Conservation (phyloP, 1,284 basidiomycete genomes). For the Puccinia horiana region DNA sequence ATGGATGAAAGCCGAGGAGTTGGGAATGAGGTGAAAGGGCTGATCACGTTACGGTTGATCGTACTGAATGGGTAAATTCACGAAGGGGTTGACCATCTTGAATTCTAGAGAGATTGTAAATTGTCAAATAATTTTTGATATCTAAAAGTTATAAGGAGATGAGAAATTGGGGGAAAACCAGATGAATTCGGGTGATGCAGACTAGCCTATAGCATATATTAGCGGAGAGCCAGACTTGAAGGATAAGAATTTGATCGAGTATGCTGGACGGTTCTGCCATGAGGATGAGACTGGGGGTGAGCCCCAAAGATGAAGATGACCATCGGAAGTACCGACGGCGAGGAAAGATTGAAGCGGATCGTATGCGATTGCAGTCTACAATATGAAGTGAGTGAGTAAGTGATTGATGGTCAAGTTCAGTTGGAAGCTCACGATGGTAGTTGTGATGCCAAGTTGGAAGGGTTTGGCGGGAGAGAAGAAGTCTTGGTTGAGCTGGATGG, state of each 20-base stretch:
- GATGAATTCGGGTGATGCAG: not conserved
- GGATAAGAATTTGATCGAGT: slow-evolving; percentile 67
- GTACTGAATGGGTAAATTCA: slow-evolving; percentile 64
- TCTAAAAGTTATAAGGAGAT: slow-evolving; percentile 62
- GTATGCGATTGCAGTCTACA: slow-evolving; percentile 42
- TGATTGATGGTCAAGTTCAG: not conserved
- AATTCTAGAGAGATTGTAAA: slow-evolving; percentile 68
- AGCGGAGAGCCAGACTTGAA: slow-evolving; percentile 67
- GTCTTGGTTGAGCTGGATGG: not conserved
- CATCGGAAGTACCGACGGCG: slow-evolving; percentile 67
- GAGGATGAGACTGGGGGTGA: slow-evolving; percentile 64
- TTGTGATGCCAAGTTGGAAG: slow-evolving; percentile 37
- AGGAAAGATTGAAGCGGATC: slow-evolving; percentile 74
- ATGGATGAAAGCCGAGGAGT: slow-evolving; percentile 53
- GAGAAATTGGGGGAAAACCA: not conserved
- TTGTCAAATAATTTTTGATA: slow-evolving; percentile 67
- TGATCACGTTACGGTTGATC: slow-evolving; percentile 63
- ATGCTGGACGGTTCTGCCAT: slow-evolving; percentile 64
- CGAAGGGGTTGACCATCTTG: slow-evolving; percentile 64
- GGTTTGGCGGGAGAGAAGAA: slow-evolving; percentile 29
- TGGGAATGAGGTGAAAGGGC: slow-evolving; percentile 49
- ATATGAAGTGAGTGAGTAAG: not conserved
- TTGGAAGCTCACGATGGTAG: slow-evolving; percentile 12
- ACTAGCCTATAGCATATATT: slow-evolving; percentile 67
- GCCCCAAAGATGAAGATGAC: slow-evolving; percentile 69